Evolutionary conservation across 805 yeast genomes (phyloP), one percentile per base, ranked within the genome.

Genomic region (Suhomyces prunicola): DNA sequence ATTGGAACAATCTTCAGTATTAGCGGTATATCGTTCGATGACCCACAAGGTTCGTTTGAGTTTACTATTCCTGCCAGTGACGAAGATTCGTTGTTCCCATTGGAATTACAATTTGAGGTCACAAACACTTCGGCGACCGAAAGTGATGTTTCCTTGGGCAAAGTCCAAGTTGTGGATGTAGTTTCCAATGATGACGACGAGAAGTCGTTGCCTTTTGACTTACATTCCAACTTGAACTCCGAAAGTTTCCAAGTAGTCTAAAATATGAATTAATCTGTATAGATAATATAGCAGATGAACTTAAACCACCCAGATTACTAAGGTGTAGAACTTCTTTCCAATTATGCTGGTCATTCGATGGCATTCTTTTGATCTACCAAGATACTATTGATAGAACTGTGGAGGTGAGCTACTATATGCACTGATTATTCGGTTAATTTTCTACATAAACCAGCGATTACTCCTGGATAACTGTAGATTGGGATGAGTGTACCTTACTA

Each of bases 11-110:
- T 83, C 40, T 84, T 96, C 74, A 79, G 80, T 51, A 74, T 92
- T 48, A 82, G 80, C 13, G 71, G 74, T 40, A 72, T 90, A 44
- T 67, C 76, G 27, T 69, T 82, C 7, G 83, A 80, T 42, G 72
- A 81, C 19, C 74, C 83, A 4, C 76, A 80, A 24, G 97, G 92
- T 45, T 84, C 89, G 44, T 85, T 94, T 68, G 96, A 89, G 67
- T 85, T 94, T 66, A 69, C 86, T 7, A 83, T 90, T 54, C 87
- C 86, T 58, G 87, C 86, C 17, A 85, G 79, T 40, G 83, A 81
- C 57, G 97, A 93, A 70, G 96, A 91, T 56, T 79, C 83, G 10
- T 76, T 93, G 62, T 93, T 91, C 88, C 99, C 99, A 55, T 83
- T 93, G 77, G 84, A 84, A 62, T 81, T 91, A 40, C 71, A 77